Percentiles rank a stretch among this genome's conserved stretches.
phyloP scores from a whole-genome alignment of 164 flowering plant species.

The Vitis rupestris region DNA sequence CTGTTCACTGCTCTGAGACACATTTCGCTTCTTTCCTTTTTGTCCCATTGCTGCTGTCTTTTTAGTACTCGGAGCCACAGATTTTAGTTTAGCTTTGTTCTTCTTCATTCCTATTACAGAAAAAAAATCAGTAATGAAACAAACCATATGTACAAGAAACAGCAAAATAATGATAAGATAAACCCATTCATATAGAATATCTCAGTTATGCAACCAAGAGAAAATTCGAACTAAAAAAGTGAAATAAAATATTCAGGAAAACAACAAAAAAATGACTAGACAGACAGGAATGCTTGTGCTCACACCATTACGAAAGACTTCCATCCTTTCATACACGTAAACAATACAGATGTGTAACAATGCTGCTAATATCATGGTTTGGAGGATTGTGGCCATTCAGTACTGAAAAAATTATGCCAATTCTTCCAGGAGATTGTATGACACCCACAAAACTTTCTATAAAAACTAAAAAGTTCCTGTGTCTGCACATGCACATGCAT shows the following conservation, averaged over 20 bases:
- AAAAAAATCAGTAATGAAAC: neutral
- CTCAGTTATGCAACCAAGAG: neutral
- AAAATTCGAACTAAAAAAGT: neutral
- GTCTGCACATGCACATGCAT: too few species aligned
- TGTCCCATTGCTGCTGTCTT: neutral
- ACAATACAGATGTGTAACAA: neutral
- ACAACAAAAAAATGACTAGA: neutral
- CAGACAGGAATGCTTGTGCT: neutral
- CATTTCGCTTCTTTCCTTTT: slow-evolving; percentile 26
- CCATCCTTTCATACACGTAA: neutral
- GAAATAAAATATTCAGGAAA: neutral
- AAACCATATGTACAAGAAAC: neutral
- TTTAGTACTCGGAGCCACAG: slow-evolving; percentile 2
- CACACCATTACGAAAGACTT: neutral
- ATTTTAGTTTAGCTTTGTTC: slow-evolving; percentile 12
- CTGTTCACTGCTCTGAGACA: slow-evolving; percentile 11
- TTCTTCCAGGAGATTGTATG: too few species aligned
- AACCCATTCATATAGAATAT: neutral
- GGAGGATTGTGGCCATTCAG: neutral
- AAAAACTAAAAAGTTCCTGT: too few species aligned
- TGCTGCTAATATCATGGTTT: neutral
- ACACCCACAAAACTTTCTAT: too few species aligned
- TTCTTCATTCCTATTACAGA: slow-evolving; percentile 17
- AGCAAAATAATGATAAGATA: neutral
- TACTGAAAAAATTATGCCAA: neutral